A percentile compares a stretch with the other conserved stretches of the same genome.
Conservation (phyloP, 2,329 filamentous ascomycete species). For the Fusarium continuum region DNA sequence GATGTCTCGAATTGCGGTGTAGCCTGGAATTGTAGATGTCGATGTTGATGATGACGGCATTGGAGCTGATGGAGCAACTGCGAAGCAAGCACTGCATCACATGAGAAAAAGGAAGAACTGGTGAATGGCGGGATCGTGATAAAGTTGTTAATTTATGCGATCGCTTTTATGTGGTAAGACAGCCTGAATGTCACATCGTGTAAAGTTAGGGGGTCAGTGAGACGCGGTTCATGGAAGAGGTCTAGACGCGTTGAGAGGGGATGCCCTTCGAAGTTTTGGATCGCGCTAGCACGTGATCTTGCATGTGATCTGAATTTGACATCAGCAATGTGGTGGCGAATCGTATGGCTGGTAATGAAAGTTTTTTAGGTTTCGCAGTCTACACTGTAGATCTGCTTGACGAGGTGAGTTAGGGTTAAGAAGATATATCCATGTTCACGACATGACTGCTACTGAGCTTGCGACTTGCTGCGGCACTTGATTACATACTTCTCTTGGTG, state of each 20-base stretch:
- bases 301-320: conserved; percentile 29
- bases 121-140: not conserved
- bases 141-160: conserved; percentile 1
- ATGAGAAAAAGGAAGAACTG: not conserved
- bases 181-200: conserved; percentile 1
- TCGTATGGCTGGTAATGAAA: not conserved
- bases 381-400: not conserved
- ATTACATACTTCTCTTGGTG: not conserved
- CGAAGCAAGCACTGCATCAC: conserved; percentile 10
- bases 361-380: not conserved
- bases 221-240: conserved; percentile 26
- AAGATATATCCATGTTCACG: not conserved
- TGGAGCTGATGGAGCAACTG: conserved; percentile 1
- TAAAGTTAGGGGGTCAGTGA: not conserved
- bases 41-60: conserved; percentile 3
- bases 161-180: conserved; percentile 3
- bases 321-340: conserved; percentile 5
- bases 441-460: not conserved
- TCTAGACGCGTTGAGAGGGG: conserved; percentile 23
- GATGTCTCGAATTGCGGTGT: conserved; percentile 52
- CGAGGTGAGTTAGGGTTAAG: not conserved
- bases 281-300: conserved; percentile 42
- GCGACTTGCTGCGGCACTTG: no score
- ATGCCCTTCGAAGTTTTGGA: not conserved
- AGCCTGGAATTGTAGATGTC: conserved; percentile 37